A percentile compares a stretch with the other conserved stretches of the same genome.
These are phyloP conservation scores for Collybia mongolica DNA, from an alignment of 768 basidiomycete genomes.

Conservation along the genomic window DNA sequence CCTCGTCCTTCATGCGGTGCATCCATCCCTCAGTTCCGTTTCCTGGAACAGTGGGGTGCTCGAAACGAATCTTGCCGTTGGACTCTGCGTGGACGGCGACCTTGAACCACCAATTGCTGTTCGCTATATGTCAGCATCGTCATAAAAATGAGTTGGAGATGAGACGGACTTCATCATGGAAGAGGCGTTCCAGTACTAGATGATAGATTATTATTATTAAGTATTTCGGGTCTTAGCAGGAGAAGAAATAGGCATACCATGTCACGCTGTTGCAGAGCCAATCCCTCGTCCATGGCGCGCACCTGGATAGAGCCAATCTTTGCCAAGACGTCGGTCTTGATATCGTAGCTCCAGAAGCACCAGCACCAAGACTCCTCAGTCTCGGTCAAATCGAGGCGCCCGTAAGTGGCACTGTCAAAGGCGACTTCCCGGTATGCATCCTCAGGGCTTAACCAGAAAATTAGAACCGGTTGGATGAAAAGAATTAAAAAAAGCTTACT, in stretches of 20 bases:
- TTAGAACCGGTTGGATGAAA: neutral
- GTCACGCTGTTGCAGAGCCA: constrained; percentile 48
- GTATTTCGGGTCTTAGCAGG: constrained; percentile 57
- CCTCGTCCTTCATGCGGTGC: constrained; percentile 52
- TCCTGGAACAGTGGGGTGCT: constrained; percentile 58
- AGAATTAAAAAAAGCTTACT: constrained; percentile 13
- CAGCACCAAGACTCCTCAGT: constrained; percentile 58
- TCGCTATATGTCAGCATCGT: no score
- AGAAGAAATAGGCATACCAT: constrained; percentile 26
- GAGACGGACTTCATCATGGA: constrained; percentile 12
- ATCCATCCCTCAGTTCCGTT: constrained; percentile 56
- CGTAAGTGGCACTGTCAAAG: constrained; percentile 40
- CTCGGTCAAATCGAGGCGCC: constrained; percentile 46
- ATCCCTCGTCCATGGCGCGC: constrained; percentile 53
- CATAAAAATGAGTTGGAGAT: no score
- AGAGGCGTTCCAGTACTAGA: neutral
- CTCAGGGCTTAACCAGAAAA: constrained; percentile 30
- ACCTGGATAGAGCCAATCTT: constrained; percentile 39
- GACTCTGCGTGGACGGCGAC: constrained; percentile 42
- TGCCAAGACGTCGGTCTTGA: constrained; percentile 30
- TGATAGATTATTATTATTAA: constrained; percentile 53
- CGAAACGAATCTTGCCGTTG: constrained; percentile 41
- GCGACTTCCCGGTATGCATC: constrained; percentile 42
- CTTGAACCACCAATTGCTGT: constrained; percentile 44
- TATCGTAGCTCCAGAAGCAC: constrained; percentile 54